Conservation (phyloP, 495 filamentous ascomycete genomes). For the Penicillium ucsense region DNA sequence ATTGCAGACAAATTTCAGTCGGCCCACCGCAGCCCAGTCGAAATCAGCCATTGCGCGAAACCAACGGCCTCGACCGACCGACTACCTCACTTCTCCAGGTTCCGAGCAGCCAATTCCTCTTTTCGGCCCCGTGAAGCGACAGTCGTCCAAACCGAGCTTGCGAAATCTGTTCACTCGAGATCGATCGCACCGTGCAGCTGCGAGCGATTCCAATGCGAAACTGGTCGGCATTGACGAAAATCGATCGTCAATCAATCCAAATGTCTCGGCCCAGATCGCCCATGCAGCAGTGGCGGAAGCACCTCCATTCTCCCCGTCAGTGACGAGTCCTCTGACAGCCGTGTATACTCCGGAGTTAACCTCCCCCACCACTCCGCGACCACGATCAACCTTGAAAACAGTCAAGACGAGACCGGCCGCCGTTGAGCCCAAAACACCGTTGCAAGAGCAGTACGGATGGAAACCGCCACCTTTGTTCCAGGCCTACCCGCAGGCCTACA, state of each 20-base stretch:
- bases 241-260: constrained; percentile 3
- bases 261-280: not conserved
- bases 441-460: constrained; percentile 42
- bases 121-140: constrained; percentile 24
- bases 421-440: constrained; percentile 8
- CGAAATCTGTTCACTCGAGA: constrained; percentile 33
- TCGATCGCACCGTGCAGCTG: constrained; percentile 17
- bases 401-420: constrained; percentile 13
- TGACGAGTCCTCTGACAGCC: constrained; percentile 19
- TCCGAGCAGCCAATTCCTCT: constrained; percentile 25
- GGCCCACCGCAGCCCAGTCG: constrained; percentile 14
- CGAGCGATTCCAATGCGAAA: constrained; percentile 14
- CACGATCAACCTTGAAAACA: constrained; percentile 15
- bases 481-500: constrained; percentile 77
- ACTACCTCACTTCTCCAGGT: constrained; percentile 22
- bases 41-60: constrained; percentile 10
- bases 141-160: constrained; percentile 32
- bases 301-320: constrained; percentile 16
- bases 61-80: constrained; percentile 32
- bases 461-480: constrained; percentile 78
- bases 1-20: constrained; percentile 33
- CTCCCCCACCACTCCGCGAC: constrained; percentile 18
- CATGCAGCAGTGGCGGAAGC: constrained; percentile 8
- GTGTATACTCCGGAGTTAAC: constrained; percentile 19
- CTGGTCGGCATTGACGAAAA: constrained; percentile 29